Conservation (phyloP, 495 filamentous ascomycete genomes). For the Collariella sp. region DNA sequence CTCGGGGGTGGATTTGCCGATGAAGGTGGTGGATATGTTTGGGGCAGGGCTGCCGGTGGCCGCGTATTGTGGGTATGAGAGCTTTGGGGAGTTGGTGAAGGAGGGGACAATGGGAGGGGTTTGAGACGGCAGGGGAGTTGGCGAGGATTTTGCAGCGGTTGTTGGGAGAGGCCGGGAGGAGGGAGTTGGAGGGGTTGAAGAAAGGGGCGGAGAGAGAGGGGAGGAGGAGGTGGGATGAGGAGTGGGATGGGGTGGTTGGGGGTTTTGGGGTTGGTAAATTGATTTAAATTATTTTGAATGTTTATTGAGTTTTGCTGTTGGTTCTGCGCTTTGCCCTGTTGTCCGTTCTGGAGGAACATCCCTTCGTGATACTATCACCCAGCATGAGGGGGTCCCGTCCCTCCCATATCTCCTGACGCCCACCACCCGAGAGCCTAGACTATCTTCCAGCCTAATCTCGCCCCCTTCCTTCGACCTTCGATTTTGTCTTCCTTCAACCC, state of each 20-base stretch:
- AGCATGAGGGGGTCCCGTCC: too few relatives aligned
- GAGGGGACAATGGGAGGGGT: slow-evolving; percentile 81
- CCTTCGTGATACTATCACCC: too few relatives aligned
- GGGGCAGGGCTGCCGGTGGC: slow-evolving; percentile 85
- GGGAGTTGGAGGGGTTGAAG: slow-evolving; percentile 52
- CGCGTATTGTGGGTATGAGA: slow-evolving; percentile 73
- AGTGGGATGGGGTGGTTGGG: slow-evolving; percentile 78
- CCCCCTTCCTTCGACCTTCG: too few relatives aligned
- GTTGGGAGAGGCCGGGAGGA: slow-evolving; percentile 40
- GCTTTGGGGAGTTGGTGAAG: slow-evolving; percentile 76
- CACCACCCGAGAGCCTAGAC: too few relatives aligned
- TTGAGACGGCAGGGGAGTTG: slow-evolving; percentile 57
- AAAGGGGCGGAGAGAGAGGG: slow-evolving; percentile 71
- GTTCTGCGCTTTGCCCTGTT: too few relatives aligned
- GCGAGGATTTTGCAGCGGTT: slow-evolving; percentile 50
- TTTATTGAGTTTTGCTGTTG: not conserved
- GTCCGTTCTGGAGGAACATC: too few relatives aligned
- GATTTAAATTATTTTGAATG: not conserved
- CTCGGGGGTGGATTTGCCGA: slow-evolving; percentile 90
- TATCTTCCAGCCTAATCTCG: too few relatives aligned
- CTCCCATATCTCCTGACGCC: too few relatives aligned
- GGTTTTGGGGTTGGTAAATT: slow-evolving; percentile 52
- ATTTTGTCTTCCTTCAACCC: not conserved
- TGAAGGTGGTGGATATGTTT: slow-evolving; percentile 99
- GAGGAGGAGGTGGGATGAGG: slow-evolving; percentile 77